These are phyloP conservation scores for Dendrocalamus sinicus DNA, from an alignment of 176 grass and related monocot genomes.

Conservation along the genomic window DNA sequence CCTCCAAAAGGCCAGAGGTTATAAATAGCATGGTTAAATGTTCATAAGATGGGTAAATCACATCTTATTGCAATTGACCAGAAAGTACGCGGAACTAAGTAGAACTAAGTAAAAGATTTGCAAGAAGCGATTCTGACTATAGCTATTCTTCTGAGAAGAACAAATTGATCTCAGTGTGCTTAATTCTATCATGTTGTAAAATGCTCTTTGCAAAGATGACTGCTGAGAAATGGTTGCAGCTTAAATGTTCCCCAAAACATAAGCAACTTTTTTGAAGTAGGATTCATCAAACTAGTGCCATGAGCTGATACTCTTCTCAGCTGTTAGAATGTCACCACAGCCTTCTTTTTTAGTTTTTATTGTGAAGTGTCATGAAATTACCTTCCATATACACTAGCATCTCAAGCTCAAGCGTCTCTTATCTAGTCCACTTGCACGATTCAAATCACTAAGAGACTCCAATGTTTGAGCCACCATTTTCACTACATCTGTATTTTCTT, in stretches of 20 bases:
- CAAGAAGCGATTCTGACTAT: not conserved
- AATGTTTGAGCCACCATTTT: not conserved
- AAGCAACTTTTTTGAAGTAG: not conserved
- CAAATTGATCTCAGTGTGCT: not conserved
- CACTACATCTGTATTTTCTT: not conserved
- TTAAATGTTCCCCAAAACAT: not conserved
- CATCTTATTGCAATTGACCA: not conserved
- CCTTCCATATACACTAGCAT: not conserved
- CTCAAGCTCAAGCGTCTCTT: not conserved
- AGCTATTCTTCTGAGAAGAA: conserved; percentile 4
- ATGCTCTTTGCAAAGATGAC: not conserved
- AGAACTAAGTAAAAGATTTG: not conserved
- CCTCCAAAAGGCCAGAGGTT: too few relatives aligned
- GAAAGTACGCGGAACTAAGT: not conserved
- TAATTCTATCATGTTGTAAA: not conserved
- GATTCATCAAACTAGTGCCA: not conserved
- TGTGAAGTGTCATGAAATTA: not conserved
- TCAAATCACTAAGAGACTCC: not conserved
- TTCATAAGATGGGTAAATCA: not conserved
- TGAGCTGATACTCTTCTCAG: not conserved
- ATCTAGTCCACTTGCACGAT: not conserved
- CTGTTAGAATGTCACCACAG: not conserved
- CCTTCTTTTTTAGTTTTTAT: not conserved
- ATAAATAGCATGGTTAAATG: too few relatives aligned
- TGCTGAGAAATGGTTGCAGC: not conserved